These are phyloP conservation scores for Lotmaria passim DNA, from an alignment of 208 protist species.

Conservation along the genomic window DNA sequence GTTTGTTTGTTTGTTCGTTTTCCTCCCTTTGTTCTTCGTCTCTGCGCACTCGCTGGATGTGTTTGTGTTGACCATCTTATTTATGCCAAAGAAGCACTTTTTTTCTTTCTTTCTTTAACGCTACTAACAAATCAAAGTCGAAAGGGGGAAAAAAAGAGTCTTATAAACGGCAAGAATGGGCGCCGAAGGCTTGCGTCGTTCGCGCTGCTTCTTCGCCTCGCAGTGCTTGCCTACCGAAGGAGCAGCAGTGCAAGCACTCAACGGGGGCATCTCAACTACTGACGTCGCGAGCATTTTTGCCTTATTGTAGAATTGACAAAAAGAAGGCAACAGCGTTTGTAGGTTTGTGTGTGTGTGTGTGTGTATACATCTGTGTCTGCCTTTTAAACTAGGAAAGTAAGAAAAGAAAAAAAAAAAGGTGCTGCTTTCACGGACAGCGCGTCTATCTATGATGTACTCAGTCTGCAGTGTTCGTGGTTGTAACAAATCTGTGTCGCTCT, in stretches of 20 bases:
- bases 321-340: neutral
- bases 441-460: too few species aligned
- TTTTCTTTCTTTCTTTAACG: neutral
- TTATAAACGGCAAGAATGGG: too few species aligned
- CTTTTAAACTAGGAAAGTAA: neutral
- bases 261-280: neutral
- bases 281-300: neutral
- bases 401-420: neutral
- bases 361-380: neutral
- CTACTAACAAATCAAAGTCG: neutral
- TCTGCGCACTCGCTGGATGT: neutral
- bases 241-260: neutral
- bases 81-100: slow-evolving; percentile 5
- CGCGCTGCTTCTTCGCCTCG: too few species aligned
- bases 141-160: slow-evolving; percentile 2
- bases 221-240: too few species aligned
- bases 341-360: neutral
- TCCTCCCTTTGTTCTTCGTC: neutral
- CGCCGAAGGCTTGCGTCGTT: too few species aligned
- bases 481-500: neutral
- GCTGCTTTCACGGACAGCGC: too few species aligned
- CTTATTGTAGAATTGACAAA: neutral
- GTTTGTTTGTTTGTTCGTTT: neutral
- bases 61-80: neutral
- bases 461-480: too few species aligned